Percentiles rank a stretch among this genome's conserved stretches.
These are phyloP conservation scores for Diophrys appendiculata DNA, from an alignment of 73 alveolate genomes.

Conservation along the genomic window DNA sequence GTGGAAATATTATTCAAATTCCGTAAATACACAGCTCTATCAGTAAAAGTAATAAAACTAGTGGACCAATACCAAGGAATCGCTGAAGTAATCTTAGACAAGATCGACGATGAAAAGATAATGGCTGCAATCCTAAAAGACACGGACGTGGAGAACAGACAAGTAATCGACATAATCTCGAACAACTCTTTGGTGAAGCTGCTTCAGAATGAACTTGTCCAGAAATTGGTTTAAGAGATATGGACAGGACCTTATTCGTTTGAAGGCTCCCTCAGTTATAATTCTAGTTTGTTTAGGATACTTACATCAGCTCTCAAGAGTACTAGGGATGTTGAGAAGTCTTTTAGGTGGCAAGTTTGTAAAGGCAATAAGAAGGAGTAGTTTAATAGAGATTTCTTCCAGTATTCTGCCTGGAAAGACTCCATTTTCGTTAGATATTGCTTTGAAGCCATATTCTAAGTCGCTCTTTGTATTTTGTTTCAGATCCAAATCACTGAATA, in stretches of 20 bases:
- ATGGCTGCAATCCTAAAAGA: neutral
- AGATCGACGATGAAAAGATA: neutral
- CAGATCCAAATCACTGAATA: neutral
- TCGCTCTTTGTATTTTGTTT: neutral
- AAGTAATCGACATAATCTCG: neutral
- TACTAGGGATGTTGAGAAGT: neutral
- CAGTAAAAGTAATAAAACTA: neutral
- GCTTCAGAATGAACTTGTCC: neutral
- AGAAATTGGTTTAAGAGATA: conserved; percentile 1
- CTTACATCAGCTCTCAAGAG: neutral
- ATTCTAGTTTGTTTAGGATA: neutral
- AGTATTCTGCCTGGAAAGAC: neutral
- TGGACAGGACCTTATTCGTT: conserved; percentile 2
- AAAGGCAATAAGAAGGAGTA: neutral
- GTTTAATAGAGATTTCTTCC: neutral
- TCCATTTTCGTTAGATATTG: neutral
- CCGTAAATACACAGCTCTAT: neutral
- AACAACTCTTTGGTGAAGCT: neutral
- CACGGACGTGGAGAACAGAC: neutral
- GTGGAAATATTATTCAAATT: neutral
- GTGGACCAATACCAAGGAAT: neutral
- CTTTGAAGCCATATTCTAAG: neutral
- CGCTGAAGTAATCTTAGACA: neutral
- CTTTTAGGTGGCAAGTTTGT: neutral
- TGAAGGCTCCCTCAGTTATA: neutral